Evolutionary conservation across 1,284 basidiomycete genomes (phyloP), one percentile per base, ranked within the genome.

Genomic region (Trichosporon coremiiforme): DNA sequence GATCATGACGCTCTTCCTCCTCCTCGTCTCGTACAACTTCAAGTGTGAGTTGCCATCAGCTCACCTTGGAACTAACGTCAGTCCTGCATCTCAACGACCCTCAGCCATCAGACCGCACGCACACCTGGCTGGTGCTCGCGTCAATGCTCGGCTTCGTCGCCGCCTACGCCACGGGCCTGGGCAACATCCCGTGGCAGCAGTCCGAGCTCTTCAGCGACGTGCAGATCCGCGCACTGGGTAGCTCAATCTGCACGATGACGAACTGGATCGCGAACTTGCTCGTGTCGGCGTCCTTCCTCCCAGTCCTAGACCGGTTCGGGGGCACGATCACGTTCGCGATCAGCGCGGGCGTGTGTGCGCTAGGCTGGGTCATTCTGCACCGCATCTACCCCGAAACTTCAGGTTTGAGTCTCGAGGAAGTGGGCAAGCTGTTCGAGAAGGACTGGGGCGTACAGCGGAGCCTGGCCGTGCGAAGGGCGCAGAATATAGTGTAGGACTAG

Each of bases 181-280:
- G 88, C 8, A 93, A 93, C 77, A 90, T 93, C 0, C 91, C 92
- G 0, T 94, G 92, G 92, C 91, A 93, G 77, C 92, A 94, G 79
- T 91, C 91, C 71, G 92, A 94, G 79, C 86, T 94, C 31, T 93
- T 93, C 82, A 55, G 64, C 12, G 86, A 86, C 9, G 86, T 92
- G 33, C 90, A 92, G 85, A 91, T 93, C 8, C 88, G 92, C 68
- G 92, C 92, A 2, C 87, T 94, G 64, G 92, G 92, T 25, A 90
- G 90, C 12, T 90, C 90, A 2, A 86, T 93, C 71, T 86, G 89
- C n/a, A 93, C 91, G 0, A 89, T 91, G 3, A 90, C 88, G 36
- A 93, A 93, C 83, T 93, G 92, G 92, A 87, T 85, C 17, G 77
- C 86, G 20, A 94, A 94, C 81, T 85, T 94, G 41, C 85, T 93